Base-by-base conservation (phyloP, 371 early-diverging fungal genomes). In the Mortierella sp. region DNA sequence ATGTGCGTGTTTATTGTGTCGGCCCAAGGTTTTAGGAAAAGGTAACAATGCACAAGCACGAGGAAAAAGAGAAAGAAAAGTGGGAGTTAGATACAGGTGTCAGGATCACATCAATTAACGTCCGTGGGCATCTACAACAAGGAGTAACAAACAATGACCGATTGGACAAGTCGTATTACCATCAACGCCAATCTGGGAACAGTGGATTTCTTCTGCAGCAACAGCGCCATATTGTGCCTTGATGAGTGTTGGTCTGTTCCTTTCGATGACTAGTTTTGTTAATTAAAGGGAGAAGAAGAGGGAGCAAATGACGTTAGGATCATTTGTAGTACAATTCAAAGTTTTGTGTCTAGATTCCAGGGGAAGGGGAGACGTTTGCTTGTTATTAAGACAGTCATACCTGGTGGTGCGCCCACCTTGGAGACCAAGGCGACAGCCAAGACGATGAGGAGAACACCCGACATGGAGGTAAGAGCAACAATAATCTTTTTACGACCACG, bases 111-210 rank as follows among this genome's bases (percentile, higher is more conserved):
- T 13, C 22, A 29, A 66, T 35, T 47, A 40, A 35, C 59, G 35
- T 61, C 49, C n/a, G 47, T 17, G 8, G 13, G 40, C 13, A 13
- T 37, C 40, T 12, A 54, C 13, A 28, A 6, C 54, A 54, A n/a
- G n/a, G n/a, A n/a, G n/a, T n/a, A n/a, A n/a, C n/a, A n/a, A n/a
- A n/a, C n/a, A n/a, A n/a, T n/a, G n/a, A n/a, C n/a, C n/a, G n/a
- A 54, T 54, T 54, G 54, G 26, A 54, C 19, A 23, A n/a, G 42
- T 13, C n/a, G 19, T 53, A 31, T 68, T 86, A 91, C 91, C 86
- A 34, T 97, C 90, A 22, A 95, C 91, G 23, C 98, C 98, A 64
- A 94, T 86, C 37, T 91, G 81, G 35, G 95, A 94, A 81, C 97
- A 97, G 62, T 89, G 83, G 26, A 88, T 86, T 66, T 93, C 89